Conservation (phyloP, 2,329 filamentous ascomycete genomes). For the Fusarium abutilonis region DNA sequence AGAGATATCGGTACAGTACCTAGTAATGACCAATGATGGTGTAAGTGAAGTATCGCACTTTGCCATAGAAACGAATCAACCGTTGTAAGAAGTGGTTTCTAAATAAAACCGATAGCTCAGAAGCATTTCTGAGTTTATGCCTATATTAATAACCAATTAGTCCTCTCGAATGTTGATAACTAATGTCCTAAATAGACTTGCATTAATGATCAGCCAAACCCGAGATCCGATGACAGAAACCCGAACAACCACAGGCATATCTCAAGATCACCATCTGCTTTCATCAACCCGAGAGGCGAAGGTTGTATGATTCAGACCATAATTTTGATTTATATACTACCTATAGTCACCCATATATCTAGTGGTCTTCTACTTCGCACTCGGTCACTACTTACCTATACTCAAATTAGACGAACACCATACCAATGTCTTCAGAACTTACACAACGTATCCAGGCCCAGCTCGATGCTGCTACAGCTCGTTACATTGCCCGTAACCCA, state of each 20-base stretch:
- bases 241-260: slow-evolving; percentile 12
- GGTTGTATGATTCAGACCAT: background rate
- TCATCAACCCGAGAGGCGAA: slow-evolving; percentile 27
- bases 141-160: background rate
- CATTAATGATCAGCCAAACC: slow-evolving; percentile 17
- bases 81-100: too few species aligned
- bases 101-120: too few species aligned
- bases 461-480: slow-evolving; percentile 48
- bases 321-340: background rate
- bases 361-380: background rate
- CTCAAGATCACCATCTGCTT: background rate
- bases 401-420: background rate
- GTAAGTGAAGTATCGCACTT: too few species aligned
- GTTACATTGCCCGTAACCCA: slow-evolving; percentile 52
- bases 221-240: slow-evolving; percentile 35
- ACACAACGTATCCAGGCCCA: slow-evolving; percentile 40
- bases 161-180: background rate
- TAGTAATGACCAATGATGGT: too few species aligned
- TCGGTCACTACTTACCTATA: background rate
- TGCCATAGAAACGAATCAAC: too few species aligned
- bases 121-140: too few species aligned
- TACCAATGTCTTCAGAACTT: slow-evolving; percentile 36
- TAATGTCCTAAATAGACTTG: background rate
- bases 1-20: too few species aligned
- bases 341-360: background rate